Evolutionary conservation across 257 asterid genomes (phyloP), one percentile per base, ranked within the genome.

Genomic region (Verbena officinalis): DNA sequence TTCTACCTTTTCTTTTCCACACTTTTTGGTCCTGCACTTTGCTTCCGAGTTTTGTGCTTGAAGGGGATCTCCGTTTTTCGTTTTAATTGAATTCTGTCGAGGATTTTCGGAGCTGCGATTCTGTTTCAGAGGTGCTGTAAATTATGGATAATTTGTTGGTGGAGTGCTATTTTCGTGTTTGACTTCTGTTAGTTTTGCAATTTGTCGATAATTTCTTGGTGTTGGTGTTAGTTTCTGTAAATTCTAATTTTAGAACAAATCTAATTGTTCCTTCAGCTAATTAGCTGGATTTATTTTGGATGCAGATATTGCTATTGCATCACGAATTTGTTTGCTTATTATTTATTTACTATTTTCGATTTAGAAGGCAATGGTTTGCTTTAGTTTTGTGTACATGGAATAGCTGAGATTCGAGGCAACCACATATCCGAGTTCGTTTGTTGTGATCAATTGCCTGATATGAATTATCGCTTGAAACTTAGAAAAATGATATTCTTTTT

Each of bases 11-110:
- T 15, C 49, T 27, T 51, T 67, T 51, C 50, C 49, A 33, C 62
- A 5, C 42, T 12, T 42, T 63, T 15, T 34, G 53, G 39, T 52
- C 38, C 5, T 27, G 34, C 24, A 39, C 46, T 39, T 70, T 39
- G 70, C 75, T 72, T 55, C 69, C 14, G 68, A 48, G 33, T 55
- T 65, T 39, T 53, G 17, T 61, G 55, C n/a, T 62, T 65, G 20
- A 49, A 15, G 33, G 51, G 56, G 58, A 36, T 31, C 49, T 42
- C 12, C 22, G 4, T 36, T 51, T 44, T 43, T 50, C 11, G 4
- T 63, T 24, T 12, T 50, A 24, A 16, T 39, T 60, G 2, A 65
- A 34, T 52, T 65, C 23, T 55, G 46, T 24, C 17, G 27, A 40
- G 55, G 64, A 27, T 31, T 34, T 60, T 54, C 12, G 5, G 46